These are phyloP conservation scores for Patellaria atrata DNA, from an alignment of 495 filamentous ascomycete species.

Conservation along the genomic window DNA sequence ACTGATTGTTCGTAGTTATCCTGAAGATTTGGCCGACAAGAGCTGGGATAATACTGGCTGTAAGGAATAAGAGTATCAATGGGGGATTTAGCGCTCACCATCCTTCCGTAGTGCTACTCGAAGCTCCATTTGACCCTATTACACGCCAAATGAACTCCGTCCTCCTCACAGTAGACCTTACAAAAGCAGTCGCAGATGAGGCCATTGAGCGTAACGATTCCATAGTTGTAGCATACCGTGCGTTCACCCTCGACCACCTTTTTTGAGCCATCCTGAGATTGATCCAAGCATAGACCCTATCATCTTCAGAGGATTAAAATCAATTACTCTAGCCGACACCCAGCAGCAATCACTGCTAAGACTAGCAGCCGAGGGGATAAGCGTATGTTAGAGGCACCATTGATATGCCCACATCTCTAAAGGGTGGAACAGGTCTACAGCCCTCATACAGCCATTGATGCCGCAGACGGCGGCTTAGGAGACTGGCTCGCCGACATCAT, in stretches of 20 bases:
- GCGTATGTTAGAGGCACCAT: conserved; percentile 30
- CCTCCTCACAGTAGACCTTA: conserved; percentile 85
- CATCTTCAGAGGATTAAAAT: conserved; percentile 85
- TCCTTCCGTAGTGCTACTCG: conserved; percentile 48
- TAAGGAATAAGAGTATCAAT: conserved; percentile 28
- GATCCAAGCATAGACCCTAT: conserved; percentile 56
- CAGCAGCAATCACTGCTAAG: conserved; percentile 76
- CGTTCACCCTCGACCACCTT: conserved; percentile 15
- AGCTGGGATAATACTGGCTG: conserved; percentile 88
- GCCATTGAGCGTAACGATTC: conserved; percentile 64
- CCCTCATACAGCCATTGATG: conserved; percentile 89
- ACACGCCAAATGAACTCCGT: conserved; percentile 53
- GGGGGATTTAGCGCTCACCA: background rate
- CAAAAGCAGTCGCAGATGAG: conserved; percentile 77
- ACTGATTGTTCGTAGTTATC: conserved; percentile 46
- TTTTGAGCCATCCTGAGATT: background rate
- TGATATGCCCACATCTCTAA: conserved; percentile 4
- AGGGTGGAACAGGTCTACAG: conserved; percentile 54
- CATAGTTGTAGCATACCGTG: conserved; percentile 81
- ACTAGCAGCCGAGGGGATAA: conserved; percentile 77
- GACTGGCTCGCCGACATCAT: conserved; percentile 92
- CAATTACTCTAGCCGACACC: conserved; percentile 64
- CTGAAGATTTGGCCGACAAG: conserved; percentile 73
- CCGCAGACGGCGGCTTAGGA: conserved; percentile 69
- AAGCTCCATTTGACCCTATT: conserved; percentile 51